phyloP scores from a whole-genome alignment of 208 protist genomes.

The Trypanosoma lewisi region DNA sequence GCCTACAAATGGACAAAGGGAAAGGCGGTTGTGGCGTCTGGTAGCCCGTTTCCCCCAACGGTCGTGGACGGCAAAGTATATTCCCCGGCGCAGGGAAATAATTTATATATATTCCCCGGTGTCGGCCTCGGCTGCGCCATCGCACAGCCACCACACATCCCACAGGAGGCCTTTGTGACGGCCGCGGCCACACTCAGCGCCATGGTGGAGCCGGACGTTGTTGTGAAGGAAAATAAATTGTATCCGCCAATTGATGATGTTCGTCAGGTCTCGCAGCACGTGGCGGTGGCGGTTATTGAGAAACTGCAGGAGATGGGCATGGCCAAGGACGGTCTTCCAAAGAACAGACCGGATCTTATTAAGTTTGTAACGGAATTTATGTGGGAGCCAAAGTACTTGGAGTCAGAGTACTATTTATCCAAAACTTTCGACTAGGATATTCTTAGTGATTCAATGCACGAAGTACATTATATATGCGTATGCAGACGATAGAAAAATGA shows the following conservation, averaged over 20 bases:
- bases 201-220: slow-evolving; percentile 28
- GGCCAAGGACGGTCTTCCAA: slow-evolving; percentile 34
- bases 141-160: slow-evolving; percentile 77
- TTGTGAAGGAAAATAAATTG: slow-evolving; percentile 30
- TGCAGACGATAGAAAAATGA: not conserved
- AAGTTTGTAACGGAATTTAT: slow-evolving; percentile 42
- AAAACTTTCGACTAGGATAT: slow-evolving; percentile 36
- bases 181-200: slow-evolving; percentile 70
- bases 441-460: no score
- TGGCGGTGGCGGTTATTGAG: slow-evolving; percentile 48
- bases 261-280: slow-evolving; percentile 38
- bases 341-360: slow-evolving; percentile 35
- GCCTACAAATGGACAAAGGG: slow-evolving; percentile 94
- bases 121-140: slow-evolving; percentile 89
- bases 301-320: slow-evolving; percentile 46
- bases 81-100: slow-evolving; percentile 95
- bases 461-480: not conserved
- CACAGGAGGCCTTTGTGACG: slow-evolving; percentile 84
- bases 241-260: slow-evolving; percentile 58
- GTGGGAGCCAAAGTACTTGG: slow-evolving; percentile 49
- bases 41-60: slow-evolving; percentile 94
- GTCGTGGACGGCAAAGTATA: slow-evolving; percentile 79
- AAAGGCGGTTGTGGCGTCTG: slow-evolving; percentile 92
- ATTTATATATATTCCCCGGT: slow-evolving; percentile 96
- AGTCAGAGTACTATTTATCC: slow-evolving; percentile 63